Percentiles rank a stretch among this genome's conserved stretches.
Evolutionary conservation across 1,139 yeast species (phyloP).

Genomic region (Candida frijolesensis): DNA sequence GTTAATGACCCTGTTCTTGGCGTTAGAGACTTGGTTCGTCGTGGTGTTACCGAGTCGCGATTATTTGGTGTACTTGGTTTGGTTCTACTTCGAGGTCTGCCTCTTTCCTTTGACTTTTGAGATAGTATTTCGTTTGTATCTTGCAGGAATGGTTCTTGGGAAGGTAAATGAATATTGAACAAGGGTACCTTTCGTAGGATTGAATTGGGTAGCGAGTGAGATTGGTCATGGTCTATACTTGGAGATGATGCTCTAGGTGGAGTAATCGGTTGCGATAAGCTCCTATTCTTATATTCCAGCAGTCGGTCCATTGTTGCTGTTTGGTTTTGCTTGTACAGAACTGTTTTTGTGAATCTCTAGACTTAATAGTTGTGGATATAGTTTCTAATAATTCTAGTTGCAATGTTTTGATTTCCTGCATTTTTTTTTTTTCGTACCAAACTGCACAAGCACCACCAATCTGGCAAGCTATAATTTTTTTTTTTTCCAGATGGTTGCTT

Average conservation of each 20-base stretch:
- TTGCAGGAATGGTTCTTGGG: conserved; percentile 3
- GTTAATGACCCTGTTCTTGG: conserved; percentile 1
- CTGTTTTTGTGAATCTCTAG: neutral
- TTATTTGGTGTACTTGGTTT: conserved; percentile 6
- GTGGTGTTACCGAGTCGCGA: neutral
- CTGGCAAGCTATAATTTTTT: neutral
- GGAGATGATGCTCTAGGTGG: conserved; percentile 7
- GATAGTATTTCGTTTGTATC: conserved; percentile 5
- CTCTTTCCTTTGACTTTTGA: neutral
- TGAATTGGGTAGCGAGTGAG: conserved; percentile 8
- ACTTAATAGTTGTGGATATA: neutral
- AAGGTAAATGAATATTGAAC: conserved; percentile 10
- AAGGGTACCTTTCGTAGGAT: conserved; percentile 3
- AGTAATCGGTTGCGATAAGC: conserved; percentile 12
- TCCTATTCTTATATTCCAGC: neutral
- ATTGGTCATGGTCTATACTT: neutral
- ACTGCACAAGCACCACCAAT: neutral
- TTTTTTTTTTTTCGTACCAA: no score
- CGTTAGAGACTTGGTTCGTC: neutral
- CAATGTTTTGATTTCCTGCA: no score
- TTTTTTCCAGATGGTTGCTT: neutral
- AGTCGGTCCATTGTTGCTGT: neutral
- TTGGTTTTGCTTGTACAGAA: neutral
- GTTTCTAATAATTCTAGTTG: neutral
- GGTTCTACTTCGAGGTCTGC: neutral